These are phyloP conservation scores for Barnettozyma californica DNA, from an alignment of 805 yeast species.

Conservation along the genomic window DNA sequence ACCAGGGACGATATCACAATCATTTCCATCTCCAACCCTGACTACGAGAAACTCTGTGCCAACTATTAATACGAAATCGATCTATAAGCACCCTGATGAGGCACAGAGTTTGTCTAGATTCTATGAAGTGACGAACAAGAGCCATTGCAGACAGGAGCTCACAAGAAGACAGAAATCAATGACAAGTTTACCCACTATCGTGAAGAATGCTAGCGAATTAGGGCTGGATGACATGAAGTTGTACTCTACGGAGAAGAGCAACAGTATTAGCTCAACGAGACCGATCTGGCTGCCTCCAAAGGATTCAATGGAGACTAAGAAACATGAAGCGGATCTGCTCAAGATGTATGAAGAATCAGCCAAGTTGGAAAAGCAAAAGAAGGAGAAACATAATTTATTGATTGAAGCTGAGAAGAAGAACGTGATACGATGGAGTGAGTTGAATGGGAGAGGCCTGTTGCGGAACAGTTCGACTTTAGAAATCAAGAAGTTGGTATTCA, in stretches of 20 bases:
- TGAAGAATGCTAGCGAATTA: slow-evolving; percentile 31
- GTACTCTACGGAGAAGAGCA: slow-evolving; percentile 37
- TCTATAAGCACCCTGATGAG: slow-evolving; percentile 19
- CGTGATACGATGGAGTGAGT: slow-evolving; percentile 20
- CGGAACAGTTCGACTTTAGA: slow-evolving; percentile 15
- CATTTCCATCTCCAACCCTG: slow-evolving; percentile 5
- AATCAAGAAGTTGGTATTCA: slow-evolving; percentile 20
- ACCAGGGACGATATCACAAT: slow-evolving; percentile 31
- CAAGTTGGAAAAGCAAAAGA: slow-evolving; percentile 14
- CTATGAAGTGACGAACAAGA: slow-evolving; percentile 18
- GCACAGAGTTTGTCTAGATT: slow-evolving; percentile 22
- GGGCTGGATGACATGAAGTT: slow-evolving; percentile 55
- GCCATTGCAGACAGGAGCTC: slow-evolving; percentile 15
- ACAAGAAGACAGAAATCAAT: slow-evolving; percentile 14
- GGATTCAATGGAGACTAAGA: slow-evolving; percentile 42
- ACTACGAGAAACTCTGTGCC: background rate
- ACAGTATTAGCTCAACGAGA: slow-evolving; percentile 45
- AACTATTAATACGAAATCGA: background rate
- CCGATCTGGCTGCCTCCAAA: slow-evolving; percentile 72
- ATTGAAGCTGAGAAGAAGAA: slow-evolving; percentile 12
- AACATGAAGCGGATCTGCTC: slow-evolving; percentile 52
- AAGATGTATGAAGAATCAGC: slow-evolving; percentile 29
- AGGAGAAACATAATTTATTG: slow-evolving; percentile 3
- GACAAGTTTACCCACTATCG: slow-evolving; percentile 30
- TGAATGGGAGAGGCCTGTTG: slow-evolving; percentile 11